A percentile compares a stretch with the other conserved stretches of the same genome.
Conservation (phyloP, 345 rosid genomes). For the Arabis alpina region DNA sequence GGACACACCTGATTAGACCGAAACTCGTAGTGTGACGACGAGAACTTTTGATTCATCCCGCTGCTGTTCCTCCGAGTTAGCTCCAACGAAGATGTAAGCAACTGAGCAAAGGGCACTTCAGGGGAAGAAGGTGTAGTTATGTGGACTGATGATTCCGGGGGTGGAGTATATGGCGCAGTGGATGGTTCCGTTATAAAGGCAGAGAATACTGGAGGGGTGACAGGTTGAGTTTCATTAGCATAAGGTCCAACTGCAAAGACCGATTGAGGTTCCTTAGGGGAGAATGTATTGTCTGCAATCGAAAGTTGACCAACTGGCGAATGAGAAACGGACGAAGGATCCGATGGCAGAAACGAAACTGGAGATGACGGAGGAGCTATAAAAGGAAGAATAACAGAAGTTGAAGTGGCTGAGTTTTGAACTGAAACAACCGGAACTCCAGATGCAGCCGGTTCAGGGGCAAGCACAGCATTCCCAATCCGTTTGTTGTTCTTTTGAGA, state of each 20-base stretch:
- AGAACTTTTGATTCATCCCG: constrained; percentile 57
- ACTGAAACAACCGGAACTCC: constrained; percentile 47
- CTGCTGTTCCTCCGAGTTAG: constrained; percentile 73
- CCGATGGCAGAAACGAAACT: constrained; percentile 82
- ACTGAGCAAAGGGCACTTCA: constrained; percentile 92
- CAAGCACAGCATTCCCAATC: constrained; percentile 81
- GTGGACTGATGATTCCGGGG: constrained; percentile 84
- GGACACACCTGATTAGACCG: constrained; percentile 65
- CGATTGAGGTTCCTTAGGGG: constrained; percentile 72
- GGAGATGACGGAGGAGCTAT: constrained; percentile 98
- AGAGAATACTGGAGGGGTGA: constrained; percentile 94
- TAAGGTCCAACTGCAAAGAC: constrained; percentile 85
- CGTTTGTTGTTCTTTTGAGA: constrained; percentile 70
- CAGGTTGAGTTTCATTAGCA: constrained; percentile 92
- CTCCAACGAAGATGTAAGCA: constrained; percentile 85
- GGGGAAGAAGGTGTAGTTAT: constrained; percentile 92
- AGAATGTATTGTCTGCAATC: constrained; percentile 59
- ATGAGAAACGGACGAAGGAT: constrained; percentile 80
- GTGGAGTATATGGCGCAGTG: constrained; percentile 93
- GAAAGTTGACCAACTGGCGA: constrained; percentile 72
- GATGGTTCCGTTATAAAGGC: constrained; percentile 91
- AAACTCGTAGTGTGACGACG: constrained; percentile 69
- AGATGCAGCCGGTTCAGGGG: constrained; percentile 60
- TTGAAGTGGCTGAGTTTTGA: constrained; percentile 52
- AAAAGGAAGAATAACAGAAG: constrained; percentile 62